These are phyloP conservation scores for Ustilago esculenta DNA, from an alignment of 1,284 basidiomycete genomes.

Conservation along the genomic window DNA sequence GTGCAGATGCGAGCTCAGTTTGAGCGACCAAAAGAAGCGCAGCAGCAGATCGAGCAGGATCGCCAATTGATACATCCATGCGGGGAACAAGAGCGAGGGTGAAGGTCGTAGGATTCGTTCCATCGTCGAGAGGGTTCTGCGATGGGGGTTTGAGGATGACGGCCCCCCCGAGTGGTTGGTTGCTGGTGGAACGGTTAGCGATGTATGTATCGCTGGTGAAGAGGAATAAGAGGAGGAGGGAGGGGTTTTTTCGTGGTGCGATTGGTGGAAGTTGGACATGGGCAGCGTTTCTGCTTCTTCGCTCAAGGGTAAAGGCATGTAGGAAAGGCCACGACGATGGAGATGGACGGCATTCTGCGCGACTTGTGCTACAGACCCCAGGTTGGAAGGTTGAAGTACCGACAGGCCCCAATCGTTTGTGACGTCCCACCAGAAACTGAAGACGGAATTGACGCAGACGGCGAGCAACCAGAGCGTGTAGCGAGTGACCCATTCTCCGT, in stretches of 20 bases:
- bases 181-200: slow-evolving; percentile 1
- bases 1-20: slow-evolving; percentile 87
- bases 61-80: slow-evolving; percentile 81
- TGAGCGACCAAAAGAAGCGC: slow-evolving; percentile 93
- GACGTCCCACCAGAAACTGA: slow-evolving; percentile 99
- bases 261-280: slow-evolving; percentile 11
- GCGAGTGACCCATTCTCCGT: slow-evolving; percentile 17
- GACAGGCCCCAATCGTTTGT: slow-evolving; percentile 97
- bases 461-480: slow-evolving; percentile 74
- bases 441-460: slow-evolving; percentile 87
- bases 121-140: slow-evolving; percentile 19
- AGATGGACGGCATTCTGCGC: slow-evolving; percentile 24
- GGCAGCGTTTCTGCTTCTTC: slow-evolving; percentile 20
- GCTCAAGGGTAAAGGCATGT: slow-evolving; percentile 24
- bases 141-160: background rate
- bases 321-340: slow-evolving; percentile 28
- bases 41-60: slow-evolving; percentile 87
- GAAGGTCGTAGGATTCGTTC: slow-evolving; percentile 23
- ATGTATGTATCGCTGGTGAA: too few relatives aligned
- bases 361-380: slow-evolving; percentile 20
- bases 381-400: slow-evolving; percentile 71
- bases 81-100: slow-evolving; percentile 26
- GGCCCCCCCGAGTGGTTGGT: slow-evolving; percentile 11
- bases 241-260: slow-evolving; percentile 12
- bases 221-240: background rate